phyloP scores from a whole-genome alignment of 2,329 filamentous ascomycete species.

The Bipolaris bicolor region DNA sequence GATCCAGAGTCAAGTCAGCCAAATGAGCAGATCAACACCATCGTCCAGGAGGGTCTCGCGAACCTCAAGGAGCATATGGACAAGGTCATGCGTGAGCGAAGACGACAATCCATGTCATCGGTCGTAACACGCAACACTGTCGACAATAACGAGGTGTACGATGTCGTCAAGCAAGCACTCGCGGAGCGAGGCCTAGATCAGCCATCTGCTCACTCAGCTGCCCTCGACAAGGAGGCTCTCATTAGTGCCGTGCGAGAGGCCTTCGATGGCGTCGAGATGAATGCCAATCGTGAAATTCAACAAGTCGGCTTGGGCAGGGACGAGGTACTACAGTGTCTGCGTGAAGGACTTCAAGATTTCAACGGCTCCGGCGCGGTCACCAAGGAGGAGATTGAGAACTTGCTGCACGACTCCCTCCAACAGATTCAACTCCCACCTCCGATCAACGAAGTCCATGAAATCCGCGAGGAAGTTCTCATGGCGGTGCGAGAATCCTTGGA shows the following conservation, averaged over 20 bases:
- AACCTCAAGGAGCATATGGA: constrained; percentile 87
- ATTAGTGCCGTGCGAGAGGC: constrained; percentile 86
- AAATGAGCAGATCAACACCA: constrained; percentile 73
- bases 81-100: constrained; percentile 75
- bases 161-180: constrained; percentile 77
- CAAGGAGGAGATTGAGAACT: constrained; percentile 82
- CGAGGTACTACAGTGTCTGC: constrained; percentile 84
- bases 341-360: constrained; percentile 83
- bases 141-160: constrained; percentile 85
- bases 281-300: constrained; percentile 88
- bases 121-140: constrained; percentile 67
- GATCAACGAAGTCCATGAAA: constrained; percentile 71
- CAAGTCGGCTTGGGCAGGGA: constrained; percentile 90
- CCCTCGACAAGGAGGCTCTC: constrained; percentile 75
- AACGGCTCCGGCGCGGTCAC: constrained; percentile 66
- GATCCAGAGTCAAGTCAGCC: constrained; percentile 44
- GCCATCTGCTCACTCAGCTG: constrained; percentile 51
- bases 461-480: constrained; percentile 81
- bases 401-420: constrained; percentile 84
- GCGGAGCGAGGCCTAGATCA: constrained; percentile 58
- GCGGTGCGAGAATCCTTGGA: constrained; percentile 87
- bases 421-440: constrained; percentile 78
- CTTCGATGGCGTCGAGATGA: constrained; percentile 79
- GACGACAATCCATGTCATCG: constrained; percentile 69
- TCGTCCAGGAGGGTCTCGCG: constrained; percentile 79